Evolutionary conservation across 1,284 basidiomycete species (phyloP), one percentile per base, ranked within the genome.

Genomic region (Moesziomyces sp.): DNA sequence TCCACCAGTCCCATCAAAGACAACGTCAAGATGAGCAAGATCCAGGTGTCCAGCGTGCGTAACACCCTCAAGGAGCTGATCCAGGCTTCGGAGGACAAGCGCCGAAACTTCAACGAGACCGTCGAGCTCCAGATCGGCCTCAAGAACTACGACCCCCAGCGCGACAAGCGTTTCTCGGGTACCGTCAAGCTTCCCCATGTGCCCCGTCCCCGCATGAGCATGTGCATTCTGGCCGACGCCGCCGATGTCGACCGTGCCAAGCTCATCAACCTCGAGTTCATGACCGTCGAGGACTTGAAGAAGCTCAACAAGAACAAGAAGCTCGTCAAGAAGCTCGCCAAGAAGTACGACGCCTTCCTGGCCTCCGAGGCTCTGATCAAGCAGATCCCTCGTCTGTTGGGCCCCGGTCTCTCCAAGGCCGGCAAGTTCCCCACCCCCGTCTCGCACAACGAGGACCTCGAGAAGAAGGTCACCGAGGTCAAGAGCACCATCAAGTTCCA

Each of bases 231-330:
- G 80, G 96, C 95, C 76, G 96, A 99, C 87, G 96, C 95, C 52
- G 92, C 92, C 85, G 97, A 99, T 87, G 97, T 99, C 86, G 96
- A 99, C 88, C 93, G 94, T 85, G 94, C 94, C 63, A 97, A 97
- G 89, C 92, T 94, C 86, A 96, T 97, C 79, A 92, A 94, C 81
- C 90, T 97, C 78, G 94, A 97, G 86, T 96, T 80, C 80, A 98
- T 97, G 95, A 96, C 94, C 78, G 97, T 98, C 82, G 96, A 99
- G 84, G 96, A 99, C 87, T 89, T 99, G 88, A 99, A 99, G 88
- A 99, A 99, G 88, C 90, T 97, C 81, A 97, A 97, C 91, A 97
- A 97, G 89, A 99, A 99, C 91, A 99, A 99, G 90, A 99, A 99
- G 89, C 93, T 99, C 77, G 96, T 99, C 85, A 99, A 99, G 90